Conservation (phyloP, 2,329 filamentous ascomycete species). For the Uncinocarpus reesii region DNA sequence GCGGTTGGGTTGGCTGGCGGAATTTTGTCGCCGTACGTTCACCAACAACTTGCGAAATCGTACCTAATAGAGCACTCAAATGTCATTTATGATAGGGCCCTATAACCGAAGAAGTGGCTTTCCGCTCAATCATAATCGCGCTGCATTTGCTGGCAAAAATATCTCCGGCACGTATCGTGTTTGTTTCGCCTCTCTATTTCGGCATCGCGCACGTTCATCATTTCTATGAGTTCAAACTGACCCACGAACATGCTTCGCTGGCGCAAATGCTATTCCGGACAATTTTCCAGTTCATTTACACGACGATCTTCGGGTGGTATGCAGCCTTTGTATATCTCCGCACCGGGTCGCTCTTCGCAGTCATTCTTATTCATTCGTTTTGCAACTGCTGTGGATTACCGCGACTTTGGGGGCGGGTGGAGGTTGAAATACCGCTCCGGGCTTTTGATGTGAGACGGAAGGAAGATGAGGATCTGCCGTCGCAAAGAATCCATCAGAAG, state of each 20-base stretch:
- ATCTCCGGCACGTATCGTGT: conserved; percentile 52
- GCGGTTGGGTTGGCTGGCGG: conserved; percentile 71
- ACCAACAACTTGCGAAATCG: conserved; percentile 17
- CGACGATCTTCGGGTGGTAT: conserved; percentile 86
- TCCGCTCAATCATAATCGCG: conserved; percentile 76
- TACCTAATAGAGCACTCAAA: conserved; percentile 3
- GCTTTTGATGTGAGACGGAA: conserved; percentile 31
- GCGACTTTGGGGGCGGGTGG: conserved; percentile 69
- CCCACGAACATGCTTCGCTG: conserved; percentile 59
- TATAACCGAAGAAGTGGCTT: conserved; percentile 85
- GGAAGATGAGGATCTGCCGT: conserved; percentile 26
- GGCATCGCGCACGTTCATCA: conserved; percentile 91
- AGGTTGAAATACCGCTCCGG: conserved; percentile 38
- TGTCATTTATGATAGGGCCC: conserved; percentile 52
- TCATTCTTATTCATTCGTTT: conserved; percentile 69
- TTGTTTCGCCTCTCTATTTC: conserved; percentile 78
- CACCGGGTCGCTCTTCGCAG: conserved; percentile 68
- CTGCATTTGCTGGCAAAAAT: conserved; percentile 64
- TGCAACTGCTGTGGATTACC: conserved; percentile 91
- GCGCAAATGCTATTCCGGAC: conserved; percentile 58
- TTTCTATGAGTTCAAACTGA: conserved; percentile 84
- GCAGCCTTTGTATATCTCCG: conserved; percentile 81
- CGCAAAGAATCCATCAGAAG: conserved; percentile 21
- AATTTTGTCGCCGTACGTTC: conserved; percentile 69
- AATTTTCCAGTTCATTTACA: conserved; percentile 77